Conservation (phyloP, 1,284 basidiomycete species). For the Gastroboletus turbinatus region DNA sequence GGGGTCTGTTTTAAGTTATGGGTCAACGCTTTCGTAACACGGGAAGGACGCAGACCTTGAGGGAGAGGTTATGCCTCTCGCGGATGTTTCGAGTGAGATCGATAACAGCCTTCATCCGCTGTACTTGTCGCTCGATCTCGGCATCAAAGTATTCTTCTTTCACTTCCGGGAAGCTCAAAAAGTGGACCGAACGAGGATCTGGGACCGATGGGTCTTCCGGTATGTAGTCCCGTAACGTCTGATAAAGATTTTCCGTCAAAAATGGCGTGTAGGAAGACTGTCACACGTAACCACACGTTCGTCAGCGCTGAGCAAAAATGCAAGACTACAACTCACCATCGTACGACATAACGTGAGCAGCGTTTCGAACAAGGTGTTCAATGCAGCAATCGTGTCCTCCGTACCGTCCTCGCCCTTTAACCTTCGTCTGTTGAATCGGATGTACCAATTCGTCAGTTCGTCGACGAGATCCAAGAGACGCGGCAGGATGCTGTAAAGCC, state of each 20-base stretch:
- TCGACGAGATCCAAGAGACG: slow-evolving; percentile 90
- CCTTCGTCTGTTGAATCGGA: slow-evolving; percentile 95
- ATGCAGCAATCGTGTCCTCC: slow-evolving; percentile 85
- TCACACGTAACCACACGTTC: slow-evolving; percentile 8
- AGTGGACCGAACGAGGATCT: slow-evolving; percentile 93
- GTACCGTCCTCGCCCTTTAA: slow-evolving; percentile 94
- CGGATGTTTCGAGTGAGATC: slow-evolving; percentile 90
- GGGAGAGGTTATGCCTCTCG: slow-evolving; percentile 85
- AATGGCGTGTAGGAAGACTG: slow-evolving; percentile 98
- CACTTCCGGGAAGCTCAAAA: slow-evolving; percentile 90
- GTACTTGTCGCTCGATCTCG: slow-evolving; percentile 94
- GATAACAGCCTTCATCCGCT: slow-evolving; percentile 93
- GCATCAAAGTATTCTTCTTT: slow-evolving; percentile 95
- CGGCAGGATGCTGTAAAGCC: slow-evolving; percentile 98
- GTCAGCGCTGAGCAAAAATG: slow-evolving; percentile 8
- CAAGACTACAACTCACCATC: slow-evolving; percentile 61
- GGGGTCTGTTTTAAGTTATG: slow-evolving; percentile 62
- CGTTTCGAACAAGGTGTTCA: slow-evolving; percentile 97
- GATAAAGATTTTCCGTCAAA: slow-evolving; percentile 96
- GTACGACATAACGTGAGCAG: slow-evolving; percentile 93
- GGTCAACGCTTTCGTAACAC: slow-evolving; percentile 1
- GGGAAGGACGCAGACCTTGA: slow-evolving; percentile 62
- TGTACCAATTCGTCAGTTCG: slow-evolving; percentile 99
- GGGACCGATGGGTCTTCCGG: slow-evolving; percentile 68
- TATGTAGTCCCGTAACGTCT: slow-evolving; percentile 84